Conservation (phyloP, 1,139 yeast genomes). For the Meyerozyma guilliermondii region DNA sequence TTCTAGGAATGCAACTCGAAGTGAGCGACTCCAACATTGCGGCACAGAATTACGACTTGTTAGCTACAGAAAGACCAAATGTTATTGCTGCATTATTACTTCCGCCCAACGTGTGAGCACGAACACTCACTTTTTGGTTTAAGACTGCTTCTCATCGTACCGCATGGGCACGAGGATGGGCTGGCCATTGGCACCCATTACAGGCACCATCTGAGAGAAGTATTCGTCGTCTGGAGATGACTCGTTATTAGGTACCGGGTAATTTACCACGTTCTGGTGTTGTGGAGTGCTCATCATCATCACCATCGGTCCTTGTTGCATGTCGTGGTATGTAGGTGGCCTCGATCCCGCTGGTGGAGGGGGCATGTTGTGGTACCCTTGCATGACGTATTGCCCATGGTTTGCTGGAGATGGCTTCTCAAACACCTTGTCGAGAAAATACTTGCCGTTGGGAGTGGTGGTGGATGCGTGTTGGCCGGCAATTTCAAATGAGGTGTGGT, state of each 20-base stretch:
- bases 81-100: slow-evolving; percentile 65
- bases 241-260: slow-evolving; percentile 2
- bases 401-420: slow-evolving; percentile 35
- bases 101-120: slow-evolving; percentile 65
- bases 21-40: slow-evolving; percentile 62
- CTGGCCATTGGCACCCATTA: slow-evolving; percentile 1
- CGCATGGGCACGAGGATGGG: slow-evolving; percentile 1
- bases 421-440: slow-evolving; percentile 34
- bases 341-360: slow-evolving; percentile 14
- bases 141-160: not conserved
- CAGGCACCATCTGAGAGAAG: slow-evolving; percentile 1
- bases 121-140: no score
- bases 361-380: slow-evolving; percentile 24
- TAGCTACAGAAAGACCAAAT: slow-evolving; percentile 76
- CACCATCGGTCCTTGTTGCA: slow-evolving; percentile 18
- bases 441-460: slow-evolving; percentile 42
- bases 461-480: slow-evolving; percentile 22
- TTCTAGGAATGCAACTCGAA: slow-evolving; percentile 65
- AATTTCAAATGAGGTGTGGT: slow-evolving; percentile 36
- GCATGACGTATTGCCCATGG: slow-evolving; percentile 13
- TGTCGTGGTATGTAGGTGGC: slow-evolving; percentile 11
- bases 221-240: not conserved
- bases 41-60: slow-evolving; percentile 65
- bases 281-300: slow-evolving; percentile 47
- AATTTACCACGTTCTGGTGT: slow-evolving; percentile 18